A percentile compares a stretch with the other conserved stretches of the same genome.
phyloP scores from a whole-genome alignment of 306 rosid genomes.

The Casuarina cunninghamiana region DNA sequence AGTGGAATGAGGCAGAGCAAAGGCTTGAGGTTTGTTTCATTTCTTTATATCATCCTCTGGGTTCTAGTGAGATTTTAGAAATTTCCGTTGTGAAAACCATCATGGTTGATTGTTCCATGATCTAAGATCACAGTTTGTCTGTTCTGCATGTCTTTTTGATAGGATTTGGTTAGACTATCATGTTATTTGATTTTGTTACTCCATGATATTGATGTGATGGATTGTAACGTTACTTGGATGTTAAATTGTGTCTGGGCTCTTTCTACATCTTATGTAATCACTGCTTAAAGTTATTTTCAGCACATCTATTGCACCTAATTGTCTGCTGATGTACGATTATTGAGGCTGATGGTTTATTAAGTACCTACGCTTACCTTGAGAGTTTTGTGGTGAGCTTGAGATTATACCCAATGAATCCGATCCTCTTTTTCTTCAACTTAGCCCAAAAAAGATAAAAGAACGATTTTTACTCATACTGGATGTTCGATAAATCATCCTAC shows the following conservation, averaged over 20 bases:
- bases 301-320: too few species aligned
- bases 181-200: neutral
- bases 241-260: neutral
- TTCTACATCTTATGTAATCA: neutral
- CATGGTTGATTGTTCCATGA: conserved; percentile 1
- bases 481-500: too few species aligned
- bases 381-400: too few species aligned
- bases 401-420: too few species aligned
- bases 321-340: too few species aligned
- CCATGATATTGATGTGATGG: neutral
- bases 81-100: neutral
- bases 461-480: too few species aligned
- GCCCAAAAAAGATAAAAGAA: too few species aligned
- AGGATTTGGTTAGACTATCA: neutral
- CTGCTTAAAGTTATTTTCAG: neutral
- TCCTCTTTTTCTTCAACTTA: too few species aligned
- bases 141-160: neutral
- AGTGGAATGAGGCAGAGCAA: conserved; percentile 91
- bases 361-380: too few species aligned
- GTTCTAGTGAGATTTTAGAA: neutral
- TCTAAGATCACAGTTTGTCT: neutral
- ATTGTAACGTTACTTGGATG: neutral
- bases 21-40: conserved; percentile 78
- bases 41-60: conserved; percentile 16
- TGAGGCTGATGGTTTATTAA: too few species aligned